Evolutionary conservation across 768 basidiomycete genomes (phyloP).

Genomic region (Hericium coralloides): DNA sequence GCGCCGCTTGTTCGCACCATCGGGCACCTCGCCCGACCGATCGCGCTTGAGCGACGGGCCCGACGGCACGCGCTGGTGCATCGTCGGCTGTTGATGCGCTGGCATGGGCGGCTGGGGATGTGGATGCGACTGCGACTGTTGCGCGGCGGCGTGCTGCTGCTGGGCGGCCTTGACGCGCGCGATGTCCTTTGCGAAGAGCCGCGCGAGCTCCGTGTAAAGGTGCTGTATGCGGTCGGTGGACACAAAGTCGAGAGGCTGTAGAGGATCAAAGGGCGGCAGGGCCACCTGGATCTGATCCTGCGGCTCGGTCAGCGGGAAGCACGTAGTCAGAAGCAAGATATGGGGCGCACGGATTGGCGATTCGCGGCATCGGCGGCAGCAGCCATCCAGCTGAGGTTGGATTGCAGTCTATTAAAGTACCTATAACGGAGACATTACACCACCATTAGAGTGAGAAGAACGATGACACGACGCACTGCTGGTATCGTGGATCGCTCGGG

Average conservation of each 20-base stretch:
- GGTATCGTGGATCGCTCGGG: conserved; percentile 39
- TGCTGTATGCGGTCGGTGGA: conserved; percentile 52
- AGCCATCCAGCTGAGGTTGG: conserved; percentile 65
- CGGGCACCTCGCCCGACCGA: conserved; percentile 41
- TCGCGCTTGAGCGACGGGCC: conserved; percentile 49
- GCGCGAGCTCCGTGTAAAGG: conserved; percentile 53
- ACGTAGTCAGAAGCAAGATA: neutral
- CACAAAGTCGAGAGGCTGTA: conserved; percentile 40
- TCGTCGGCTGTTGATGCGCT: conserved; percentile 6
- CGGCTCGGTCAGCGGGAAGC: neutral
- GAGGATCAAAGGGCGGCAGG: conserved; percentile 51
- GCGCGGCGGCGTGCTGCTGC: neutral
- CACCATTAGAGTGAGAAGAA: neutral
- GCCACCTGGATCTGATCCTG: conserved; percentile 14
- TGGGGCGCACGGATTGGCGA: conserved; percentile 35
- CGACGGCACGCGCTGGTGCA: conserved; percentile 7
- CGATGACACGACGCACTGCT: conserved; percentile 37
- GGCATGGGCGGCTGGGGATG: neutral
- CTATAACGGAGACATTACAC: conserved; percentile 27
- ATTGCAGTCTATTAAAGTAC: conserved; percentile 52
- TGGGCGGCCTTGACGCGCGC: conserved; percentile 17
- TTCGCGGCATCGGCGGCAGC: conserved; percentile 48
- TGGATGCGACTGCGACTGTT: neutral
- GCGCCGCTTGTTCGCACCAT: conserved; percentile 50
- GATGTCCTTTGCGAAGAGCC: conserved; percentile 45